Conservation (phyloP, 345 rosid species). For the Camelina neglecta region DNA sequence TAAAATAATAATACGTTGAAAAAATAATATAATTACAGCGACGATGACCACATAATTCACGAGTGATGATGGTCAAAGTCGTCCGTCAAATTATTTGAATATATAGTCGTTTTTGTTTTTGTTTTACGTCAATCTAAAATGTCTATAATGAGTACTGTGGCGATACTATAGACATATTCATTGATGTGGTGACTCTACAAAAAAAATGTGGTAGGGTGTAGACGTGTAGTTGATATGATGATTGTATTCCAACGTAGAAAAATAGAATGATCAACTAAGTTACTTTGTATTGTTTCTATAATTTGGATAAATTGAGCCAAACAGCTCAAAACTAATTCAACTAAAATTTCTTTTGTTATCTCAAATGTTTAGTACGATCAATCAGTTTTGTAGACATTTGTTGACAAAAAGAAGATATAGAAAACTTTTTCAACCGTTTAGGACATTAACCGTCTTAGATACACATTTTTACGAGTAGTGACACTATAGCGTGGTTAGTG, state of each 20-base stretch:
- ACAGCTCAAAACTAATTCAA: background rate
- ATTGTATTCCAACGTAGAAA: background rate
- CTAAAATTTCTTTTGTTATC: background rate
- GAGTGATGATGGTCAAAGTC: constrained; percentile 35
- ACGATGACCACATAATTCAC: constrained; percentile 25
- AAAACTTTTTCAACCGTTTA: background rate
- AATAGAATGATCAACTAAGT: background rate
- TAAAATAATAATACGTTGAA: constrained; percentile 22
- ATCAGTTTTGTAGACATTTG: background rate
- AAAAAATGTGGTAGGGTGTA: constrained; percentile 8
- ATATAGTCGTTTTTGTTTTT: background rate
- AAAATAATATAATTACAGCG: constrained; percentile 22
- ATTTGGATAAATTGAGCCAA: background rate
- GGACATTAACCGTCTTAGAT: background rate
- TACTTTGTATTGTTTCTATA: background rate
- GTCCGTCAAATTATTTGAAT: constrained; percentile 24
- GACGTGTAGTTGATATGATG: background rate
- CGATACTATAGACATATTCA: constrained; percentile 9
- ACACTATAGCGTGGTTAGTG: background rate
- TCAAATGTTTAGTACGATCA: background rate
- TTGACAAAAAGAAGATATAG: background rate
- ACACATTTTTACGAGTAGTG: background rate
- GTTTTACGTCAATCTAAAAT: background rate
- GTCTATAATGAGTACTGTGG: background rate
- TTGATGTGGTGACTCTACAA: constrained; percentile 22